phyloP scores from a whole-genome alignment of 2,329 filamentous ascomycete genomes.

The Apiospora aurea region DNA sequence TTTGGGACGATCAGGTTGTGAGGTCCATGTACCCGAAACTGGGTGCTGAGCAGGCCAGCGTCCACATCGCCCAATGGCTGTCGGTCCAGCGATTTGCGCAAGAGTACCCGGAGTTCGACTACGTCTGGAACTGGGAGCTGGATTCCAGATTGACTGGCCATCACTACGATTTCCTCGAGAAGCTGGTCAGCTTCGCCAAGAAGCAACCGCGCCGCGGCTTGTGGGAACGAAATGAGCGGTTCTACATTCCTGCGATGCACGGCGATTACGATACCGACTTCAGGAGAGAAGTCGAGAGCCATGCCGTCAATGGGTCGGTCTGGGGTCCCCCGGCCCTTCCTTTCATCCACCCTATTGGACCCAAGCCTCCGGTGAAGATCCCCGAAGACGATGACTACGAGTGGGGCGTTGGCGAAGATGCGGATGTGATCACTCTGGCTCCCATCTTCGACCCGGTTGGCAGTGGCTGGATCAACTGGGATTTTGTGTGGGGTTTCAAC shows the following conservation, averaged over 20 bases:
- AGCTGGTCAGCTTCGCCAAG: slow-evolving; percentile 67
- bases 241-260: slow-evolving; percentile 74
- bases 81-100: slow-evolving; percentile 78
- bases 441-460: slow-evolving; percentile 80
- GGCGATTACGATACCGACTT: slow-evolving; percentile 73
- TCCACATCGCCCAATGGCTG: slow-evolving; percentile 72
- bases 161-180: slow-evolving; percentile 79
- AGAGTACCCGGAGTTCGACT: slow-evolving; percentile 81
- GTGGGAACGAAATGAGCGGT: slow-evolving; percentile 77
- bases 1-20: slow-evolving; percentile 80
- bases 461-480: slow-evolving; percentile 76
- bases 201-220: slow-evolving; percentile 74
- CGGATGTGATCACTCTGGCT: slow-evolving; percentile 76
- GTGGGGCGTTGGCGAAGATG: slow-evolving; percentile 80
- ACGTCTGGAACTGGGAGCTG: slow-evolving; percentile 88
- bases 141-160: slow-evolving; percentile 82
- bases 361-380: slow-evolving; percentile 65
- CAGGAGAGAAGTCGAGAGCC: slow-evolving; percentile 65
- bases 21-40: slow-evolving; percentile 78
- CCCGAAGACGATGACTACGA: slow-evolving; percentile 71
- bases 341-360: slow-evolving; percentile 67
- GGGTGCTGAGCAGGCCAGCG: slow-evolving; percentile 60
- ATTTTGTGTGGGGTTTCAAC: slow-evolving; percentile 72
- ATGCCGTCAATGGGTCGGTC: slow-evolving; percentile 60
- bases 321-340: slow-evolving; percentile 72